Evolutionary conservation across 495 filamentous ascomycete genomes (phyloP).

Genomic region (Saxispiralis lemnorum): DNA sequence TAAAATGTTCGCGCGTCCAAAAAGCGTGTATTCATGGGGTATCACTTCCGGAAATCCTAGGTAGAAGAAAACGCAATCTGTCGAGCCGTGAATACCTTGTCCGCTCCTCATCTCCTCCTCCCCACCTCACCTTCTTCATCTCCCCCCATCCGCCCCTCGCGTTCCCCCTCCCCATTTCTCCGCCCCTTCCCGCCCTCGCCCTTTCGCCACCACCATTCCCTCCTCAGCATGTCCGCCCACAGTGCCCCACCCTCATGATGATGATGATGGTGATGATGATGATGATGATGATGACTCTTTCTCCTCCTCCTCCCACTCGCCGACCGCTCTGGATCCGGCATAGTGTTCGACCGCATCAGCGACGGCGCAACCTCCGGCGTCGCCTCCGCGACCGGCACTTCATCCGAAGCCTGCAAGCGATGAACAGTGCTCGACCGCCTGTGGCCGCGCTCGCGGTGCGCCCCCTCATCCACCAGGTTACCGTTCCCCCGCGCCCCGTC

Average conservation of each 20-base stretch:
- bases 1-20: too few species aligned
- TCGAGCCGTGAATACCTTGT: too few species aligned
- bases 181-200: conserved; percentile 5
- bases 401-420: background rate
- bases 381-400: background rate
- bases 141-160: background rate
- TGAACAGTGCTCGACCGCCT: conserved; percentile 6
- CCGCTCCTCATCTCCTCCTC: too few species aligned
- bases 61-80: too few species aligned
- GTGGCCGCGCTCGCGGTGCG: background rate
- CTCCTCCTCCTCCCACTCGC: conserved; percentile 1
- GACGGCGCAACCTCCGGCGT: background rate
- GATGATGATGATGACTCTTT: conserved; percentile 4
- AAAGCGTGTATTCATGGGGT: too few species aligned
- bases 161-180: background rate
- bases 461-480: conserved; percentile 1
- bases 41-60: too few species aligned
- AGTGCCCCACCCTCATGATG: conserved; percentile 8
- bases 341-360: conserved; percentile 1
- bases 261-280: conserved; percentile 5
- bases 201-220: conserved; percentile 13
- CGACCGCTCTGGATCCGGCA: conserved; percentile 2
- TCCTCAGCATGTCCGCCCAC: conserved; percentile 12
- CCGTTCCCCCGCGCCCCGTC: background rate
- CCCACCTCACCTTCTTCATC: background rate